Base-by-base conservation (phyloP, 495 filamentous ascomycete genomes). In the Xylaria curta region DNA sequence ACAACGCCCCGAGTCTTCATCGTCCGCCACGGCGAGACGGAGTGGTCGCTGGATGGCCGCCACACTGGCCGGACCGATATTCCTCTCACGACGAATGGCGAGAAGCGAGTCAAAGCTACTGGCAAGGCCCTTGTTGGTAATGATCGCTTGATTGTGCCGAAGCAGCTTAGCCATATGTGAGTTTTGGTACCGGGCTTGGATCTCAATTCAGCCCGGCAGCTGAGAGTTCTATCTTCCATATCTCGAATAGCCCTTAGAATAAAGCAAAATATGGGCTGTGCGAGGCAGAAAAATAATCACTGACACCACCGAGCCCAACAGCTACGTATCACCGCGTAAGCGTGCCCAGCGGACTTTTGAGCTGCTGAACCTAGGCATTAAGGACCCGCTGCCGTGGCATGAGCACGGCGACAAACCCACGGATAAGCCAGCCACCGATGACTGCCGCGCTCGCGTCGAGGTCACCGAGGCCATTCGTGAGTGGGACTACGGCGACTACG, bases 401-500 rank as follows among this genome's bases (percentile, higher is more conserved):
- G 33, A 73, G 21, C 81, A 85, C 67, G 82, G 84, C 65, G 78
- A 76, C 9, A 76, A 76, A 19, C 75, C 75, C 6, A 73, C 69
- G 26, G 70, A 78, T 2, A 64, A 42, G 21, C 91, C 83, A 66
- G 1, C 75, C 80, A 76, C 78, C n/a, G 72, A 76, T 4, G 72
- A 79, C 4, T 87, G 85, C 60, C 60, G 81, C 6, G 86, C 86
- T 12, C 77, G 81, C 19, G 87, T 97, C 2, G 81, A 91, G 73
- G 82, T 96, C 53, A 94, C 92, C 0, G 88, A 94, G 70, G 89
- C 92, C 61, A 89, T 98, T 36, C 87, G 92, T 15, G 95, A 99
- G 78, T 99, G 95, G 95, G 93, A 97, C 81, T 99, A 99, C 75
- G 96, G 96, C 13, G 89, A 92, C 73, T 99, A 98, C 78, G 96